phyloP scores from a whole-genome alignment of 805 yeast species.

The Myxozyma sirexii region DNA sequence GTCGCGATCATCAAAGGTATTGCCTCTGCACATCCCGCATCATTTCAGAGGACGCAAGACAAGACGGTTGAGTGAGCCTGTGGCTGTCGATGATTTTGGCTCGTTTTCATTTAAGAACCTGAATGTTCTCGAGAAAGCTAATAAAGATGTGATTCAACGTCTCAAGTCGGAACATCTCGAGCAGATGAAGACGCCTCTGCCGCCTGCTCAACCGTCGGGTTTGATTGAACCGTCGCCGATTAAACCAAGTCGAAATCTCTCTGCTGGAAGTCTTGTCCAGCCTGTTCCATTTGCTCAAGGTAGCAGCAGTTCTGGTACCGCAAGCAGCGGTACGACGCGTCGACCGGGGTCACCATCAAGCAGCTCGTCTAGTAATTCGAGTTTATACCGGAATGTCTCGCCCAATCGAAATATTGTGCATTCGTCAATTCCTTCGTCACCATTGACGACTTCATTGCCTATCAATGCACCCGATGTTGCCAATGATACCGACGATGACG shows the following conservation, averaged over 20 bases:
- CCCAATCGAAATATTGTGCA: conserved; percentile 19
- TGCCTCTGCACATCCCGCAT: conserved; percentile 55
- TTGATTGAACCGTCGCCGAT: conserved; percentile 32
- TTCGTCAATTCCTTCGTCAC: conserved; percentile 29
- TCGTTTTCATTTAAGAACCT: conserved; percentile 87
- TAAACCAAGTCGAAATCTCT: conserved; percentile 23
- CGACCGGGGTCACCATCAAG: conserved; percentile 31
- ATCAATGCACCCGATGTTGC: conserved; percentile 12
- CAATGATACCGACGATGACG: conserved; percentile 1
- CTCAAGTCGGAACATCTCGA: conserved; percentile 81
- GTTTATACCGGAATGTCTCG: conserved; percentile 25
- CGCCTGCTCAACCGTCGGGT: conserved; percentile 26
- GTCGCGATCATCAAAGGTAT: conserved; percentile 1
- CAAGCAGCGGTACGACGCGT: conserved; percentile 1
- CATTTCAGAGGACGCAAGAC: conserved; percentile 71
- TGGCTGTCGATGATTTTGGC: conserved; percentile 69
- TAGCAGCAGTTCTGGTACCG: not conserved
- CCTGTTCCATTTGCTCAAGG: conserved; percentile 8
- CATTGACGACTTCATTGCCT: conserved; percentile 27
- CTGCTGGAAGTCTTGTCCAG: conserved; percentile 14
- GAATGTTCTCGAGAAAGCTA: conserved; percentile 88
- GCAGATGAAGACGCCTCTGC: conserved; percentile 41
- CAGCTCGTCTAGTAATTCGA: conserved; percentile 23
- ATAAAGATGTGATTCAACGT: conserved; percentile 86
- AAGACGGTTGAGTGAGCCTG: conserved; percentile 64